These are phyloP conservation scores for Sclerospora graminicola DNA, from an alignment of 352 stramenopile genomes.

Conservation along the genomic window DNA sequence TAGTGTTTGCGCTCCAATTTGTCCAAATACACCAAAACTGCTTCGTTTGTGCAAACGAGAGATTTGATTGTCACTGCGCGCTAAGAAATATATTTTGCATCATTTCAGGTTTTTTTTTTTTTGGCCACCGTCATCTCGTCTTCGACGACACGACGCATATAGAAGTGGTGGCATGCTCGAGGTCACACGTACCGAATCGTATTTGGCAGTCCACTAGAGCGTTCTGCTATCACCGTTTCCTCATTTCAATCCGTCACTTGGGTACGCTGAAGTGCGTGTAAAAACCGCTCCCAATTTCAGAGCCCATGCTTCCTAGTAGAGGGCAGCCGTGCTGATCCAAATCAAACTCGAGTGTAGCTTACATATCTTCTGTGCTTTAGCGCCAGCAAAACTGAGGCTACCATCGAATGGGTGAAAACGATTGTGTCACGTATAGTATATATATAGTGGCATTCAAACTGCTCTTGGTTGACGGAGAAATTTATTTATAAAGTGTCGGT, in stretches of 20 bases:
- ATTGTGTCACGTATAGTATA: slow-evolving; percentile 10
- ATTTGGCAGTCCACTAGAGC: slow-evolving; percentile 36
- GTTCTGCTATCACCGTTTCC: slow-evolving; percentile 59
- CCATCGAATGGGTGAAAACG: slow-evolving; percentile 16
- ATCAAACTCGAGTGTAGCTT: slow-evolving; percentile 12
- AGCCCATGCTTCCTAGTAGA: slow-evolving; percentile 21
- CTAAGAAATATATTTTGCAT: slow-evolving; percentile 53
- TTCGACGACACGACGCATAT: slow-evolving; percentile 61
- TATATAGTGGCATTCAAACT: slow-evolving; percentile 3
- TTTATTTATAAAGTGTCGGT: no score
- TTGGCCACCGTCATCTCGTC: slow-evolving; percentile 50
- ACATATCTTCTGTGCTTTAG: slow-evolving; percentile 11
- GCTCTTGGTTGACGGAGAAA: no score
- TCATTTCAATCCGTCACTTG: slow-evolving; percentile 35
- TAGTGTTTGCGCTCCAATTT: slow-evolving; percentile 45
- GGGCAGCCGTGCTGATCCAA: slow-evolving; percentile 22
- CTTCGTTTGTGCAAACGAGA: slow-evolving; percentile 41
- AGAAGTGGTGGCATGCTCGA: slow-evolving; percentile 52
- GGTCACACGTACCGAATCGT: slow-evolving; percentile 44
- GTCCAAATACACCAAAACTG: slow-evolving; percentile 42
- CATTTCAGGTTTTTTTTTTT: slow-evolving; percentile 52
- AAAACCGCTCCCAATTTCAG: slow-evolving; percentile 69
- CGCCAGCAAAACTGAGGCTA: slow-evolving; percentile 8
- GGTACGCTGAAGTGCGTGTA: slow-evolving; percentile 38
- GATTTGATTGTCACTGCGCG: slow-evolving; percentile 55